Evolutionary conservation across 2,329 filamentous ascomycete genomes (phyloP), one percentile per base, ranked within the genome.

Genomic region (Curvularia eragrostidis): DNA sequence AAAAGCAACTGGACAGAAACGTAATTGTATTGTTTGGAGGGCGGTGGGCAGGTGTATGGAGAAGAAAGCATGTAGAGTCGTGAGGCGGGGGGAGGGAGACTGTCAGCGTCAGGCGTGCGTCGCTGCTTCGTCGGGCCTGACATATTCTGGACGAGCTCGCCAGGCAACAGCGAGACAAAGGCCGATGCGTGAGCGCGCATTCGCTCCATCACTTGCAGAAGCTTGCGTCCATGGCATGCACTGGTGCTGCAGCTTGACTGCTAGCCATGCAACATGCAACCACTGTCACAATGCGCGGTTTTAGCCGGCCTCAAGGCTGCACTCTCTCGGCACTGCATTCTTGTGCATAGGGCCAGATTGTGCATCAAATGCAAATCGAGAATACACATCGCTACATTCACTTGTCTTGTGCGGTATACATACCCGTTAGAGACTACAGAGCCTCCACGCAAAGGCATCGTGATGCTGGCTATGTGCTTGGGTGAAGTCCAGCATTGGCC

Each of bases 231-330:
- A 47, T 52, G 32, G 30, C 44, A 48, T 55, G 58, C 48, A 44
- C 43, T 44, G 43, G 32, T 38, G 48, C 59, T 68, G 66, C 66
- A 69, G 61, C 61, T 54, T 50, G 49, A 55, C 43, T 36, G 43
- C 57, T 70, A 69, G 58, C 62, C 67, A 68, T 58, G 66, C 61
- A 56, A 30, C 32, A 65, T 68, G 66, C 66, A 61, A 56, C 52
- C 26, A 42, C 54, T 24, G 54, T 70, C 67, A 70, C 67, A 68
- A 61, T 67, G 65, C 54, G 63, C 51, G 64, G 62, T 58, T 61
- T 54, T 47, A 47, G 24, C 34, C 52, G 43, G 44, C 32, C 34
- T 13, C 24, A n/a, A 41, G 53, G 44, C 59, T 60, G 58, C 50
- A 52, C 39, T 46, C 47, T 50, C 43, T 46, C 12, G 26, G 46